Percentiles rank a stretch among this genome's conserved stretches.
These are phyloP conservation scores for Fusarium citri DNA, from an alignment of 2,329 filamentous ascomycete genomes.

Conservation along the genomic window DNA sequence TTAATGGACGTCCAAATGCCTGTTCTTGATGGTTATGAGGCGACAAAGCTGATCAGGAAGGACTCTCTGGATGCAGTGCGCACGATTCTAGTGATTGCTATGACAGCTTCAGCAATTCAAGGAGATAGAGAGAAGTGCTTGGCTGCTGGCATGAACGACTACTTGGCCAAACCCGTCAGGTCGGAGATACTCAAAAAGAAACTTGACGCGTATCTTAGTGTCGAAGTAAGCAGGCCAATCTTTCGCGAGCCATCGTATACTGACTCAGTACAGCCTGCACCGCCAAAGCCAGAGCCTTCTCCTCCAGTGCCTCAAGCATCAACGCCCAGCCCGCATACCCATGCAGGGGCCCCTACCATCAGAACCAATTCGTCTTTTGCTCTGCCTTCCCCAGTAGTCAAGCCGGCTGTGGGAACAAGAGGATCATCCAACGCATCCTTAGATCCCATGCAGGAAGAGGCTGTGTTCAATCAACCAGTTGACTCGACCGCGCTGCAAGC, in stretches of 20 bases:
- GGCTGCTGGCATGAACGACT: constrained; percentile 98
- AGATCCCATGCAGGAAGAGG: constrained; percentile 49
- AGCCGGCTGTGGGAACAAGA: constrained; percentile 7
- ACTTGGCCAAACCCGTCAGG: constrained; percentile 93
- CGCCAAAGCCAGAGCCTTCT: constrained; percentile 18
- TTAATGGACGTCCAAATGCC: constrained; percentile 99
- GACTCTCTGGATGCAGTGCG: constrained; percentile 82
- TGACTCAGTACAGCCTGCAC: constrained; percentile 33
- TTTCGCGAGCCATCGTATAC: not conserved
- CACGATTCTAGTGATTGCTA: constrained; percentile 91
- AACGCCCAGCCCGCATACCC: constrained; percentile 18
- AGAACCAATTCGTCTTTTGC: constrained; percentile 21
- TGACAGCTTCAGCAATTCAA: constrained; percentile 95
- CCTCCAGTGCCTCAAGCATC: constrained; percentile 6
- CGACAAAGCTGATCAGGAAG: constrained; percentile 83
- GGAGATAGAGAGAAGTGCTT: constrained; percentile 95
- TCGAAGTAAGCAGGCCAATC: constrained; percentile 45
- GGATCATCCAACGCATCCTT: constrained; percentile 24
- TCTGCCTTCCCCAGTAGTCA: constrained; percentile 15
- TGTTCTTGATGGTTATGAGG: constrained; percentile 90
- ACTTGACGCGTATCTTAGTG: constrained; percentile 69
- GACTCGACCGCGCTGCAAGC: constrained; percentile 43
- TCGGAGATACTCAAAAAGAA: constrained; percentile 88
- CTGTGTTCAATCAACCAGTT: constrained; percentile 50
- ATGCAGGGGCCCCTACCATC: constrained; percentile 7